Base-by-base conservation (phyloP, 2,329 filamentous ascomycete species). In the Chrysoporthe austroafricana region DNA sequence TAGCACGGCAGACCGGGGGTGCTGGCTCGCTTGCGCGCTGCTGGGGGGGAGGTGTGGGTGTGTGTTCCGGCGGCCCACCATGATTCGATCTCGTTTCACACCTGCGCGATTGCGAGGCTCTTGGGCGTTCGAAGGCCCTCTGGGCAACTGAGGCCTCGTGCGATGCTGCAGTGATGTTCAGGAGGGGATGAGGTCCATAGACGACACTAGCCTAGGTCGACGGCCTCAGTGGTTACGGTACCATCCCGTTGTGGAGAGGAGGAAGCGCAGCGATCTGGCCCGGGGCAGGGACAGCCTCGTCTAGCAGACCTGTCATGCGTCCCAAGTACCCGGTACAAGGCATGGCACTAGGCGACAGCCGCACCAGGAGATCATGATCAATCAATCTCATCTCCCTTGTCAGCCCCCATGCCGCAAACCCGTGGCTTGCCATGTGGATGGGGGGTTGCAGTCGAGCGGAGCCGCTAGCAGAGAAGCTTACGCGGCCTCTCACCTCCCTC, bases 401-500 rank as follows among this genome's bases (percentile, higher is more conserved):
- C 48, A 32, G 13, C 18, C 32, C 21, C 34, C 43, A 4, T 34
- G 9, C 50, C 52, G 11, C 32, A 26, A 44, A 52, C 54, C 39
- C 48, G 46, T 60, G 64, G 60, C 34, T 63, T 67, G 67, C 67
- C 67, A 69, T 69, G 67, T 69, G 65, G 62, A 57, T 64, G 57
- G 62, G 14, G 60, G 54, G 65, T 65, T 65, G 58, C 68, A 65
- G 42, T 39, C 62, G 48, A 68, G 68, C 66, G 68, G 68, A 68
- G 68, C 68, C 68, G 68, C 68, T 69, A 69, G 54, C 52, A 44
- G 26, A 63, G 62, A 65, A 68, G 68, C 68, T 69, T 67, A 69
- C 68, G 68, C 68, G 68, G 65, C 68, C 68, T 64, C 62, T 60
- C 63, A 64, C 63, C 54, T 64, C 52, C 52, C 52, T 64, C 52